Percentiles rank a stretch among this genome's conserved stretches.
phyloP scores from a whole-genome alignment of 2,329 filamentous ascomycete species.

The Aureobasidium musti region DNA sequence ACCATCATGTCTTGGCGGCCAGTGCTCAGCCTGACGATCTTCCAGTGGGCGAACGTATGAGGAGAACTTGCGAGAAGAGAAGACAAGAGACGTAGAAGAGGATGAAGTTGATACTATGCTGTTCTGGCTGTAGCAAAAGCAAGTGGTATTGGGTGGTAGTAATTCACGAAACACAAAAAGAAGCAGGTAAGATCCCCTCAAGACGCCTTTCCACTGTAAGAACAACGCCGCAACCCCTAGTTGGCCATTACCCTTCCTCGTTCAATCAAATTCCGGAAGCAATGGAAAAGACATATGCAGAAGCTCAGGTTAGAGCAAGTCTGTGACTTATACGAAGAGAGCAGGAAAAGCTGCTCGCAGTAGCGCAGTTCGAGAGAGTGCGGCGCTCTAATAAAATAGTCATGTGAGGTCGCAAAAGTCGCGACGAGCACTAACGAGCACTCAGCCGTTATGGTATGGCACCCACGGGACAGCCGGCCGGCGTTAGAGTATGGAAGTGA shows the following conservation, averaged over 20 bases:
- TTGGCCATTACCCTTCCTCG: neutral
- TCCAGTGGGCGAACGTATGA: neutral
- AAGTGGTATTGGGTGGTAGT: slow-evolving; percentile 11
- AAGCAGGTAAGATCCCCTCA: neutral
- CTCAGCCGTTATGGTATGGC: neutral
- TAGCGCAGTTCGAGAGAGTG: neutral
- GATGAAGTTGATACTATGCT: too few species aligned
- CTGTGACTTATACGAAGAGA: neutral
- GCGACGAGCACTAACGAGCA: neutral
- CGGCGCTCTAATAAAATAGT: neutral
- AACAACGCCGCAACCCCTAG: neutral
- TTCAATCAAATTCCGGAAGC: neutral
- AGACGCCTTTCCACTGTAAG: slow-evolving; percentile 15
- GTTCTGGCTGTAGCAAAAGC: neutral
- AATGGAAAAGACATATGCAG: neutral
- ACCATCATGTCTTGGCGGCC: neutral
- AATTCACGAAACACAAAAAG: neutral
- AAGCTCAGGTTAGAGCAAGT: neutral
- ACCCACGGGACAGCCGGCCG: neutral
- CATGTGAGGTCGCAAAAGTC: neutral
- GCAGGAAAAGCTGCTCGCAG: neutral
- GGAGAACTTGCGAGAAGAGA: neutral
- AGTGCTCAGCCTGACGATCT: neutral
- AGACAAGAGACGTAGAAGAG: too few species aligned
- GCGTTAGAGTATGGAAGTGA: neutral